Base-by-base conservation (phyloP, 129 eudicot genomes). In the Logfia minima region DNA sequence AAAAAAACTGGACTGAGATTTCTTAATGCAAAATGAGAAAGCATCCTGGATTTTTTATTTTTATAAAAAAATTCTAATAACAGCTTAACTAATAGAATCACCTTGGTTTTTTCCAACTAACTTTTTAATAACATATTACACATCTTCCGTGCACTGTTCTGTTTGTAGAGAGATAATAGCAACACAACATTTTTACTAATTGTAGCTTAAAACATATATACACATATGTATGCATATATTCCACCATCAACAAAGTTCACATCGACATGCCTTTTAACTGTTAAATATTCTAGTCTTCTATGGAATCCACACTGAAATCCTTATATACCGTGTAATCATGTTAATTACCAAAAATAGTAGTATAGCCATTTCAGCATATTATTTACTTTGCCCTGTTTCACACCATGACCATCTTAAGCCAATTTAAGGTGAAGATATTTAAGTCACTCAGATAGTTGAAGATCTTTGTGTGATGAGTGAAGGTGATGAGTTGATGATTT, bases 401-500 rank as follows among this genome's bases (percentile, higher is more conserved):
- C 55, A 14, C 4, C 55, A 48, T 48, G 18, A 48, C 55, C 55
- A 48, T 3, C 55, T 48, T 48, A 14, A 48, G 55, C 5, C 55
- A 3, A 48, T 48, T 48, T 14, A n/a, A 11, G 55, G 18, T 14
- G 55, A 48, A 41, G 29, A 26, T 26, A 26, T 26, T 26, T 1
- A 26, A 26, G 63, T 58, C 26, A 5, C 28, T 58, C 63, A 74
- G 32, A 48, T 66, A 80, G 75, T 66, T 66, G 96, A 86, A 72
- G 84, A 43, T 79, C 79, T 70, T 77, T 87, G 32, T 0, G 35
- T 85, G 77, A 52, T 73, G 73, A 78, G 83, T 66, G 86, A 22
- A 35, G 97, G 90, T 16, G 93, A 85, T 7, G 97, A 83, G 86
- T 94, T 87, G 43, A 91, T 70, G 48, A 94, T 82, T 83, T 94